Conservation (phyloP, 2,329 filamentous ascomycete genomes). For the Fusarium annulatum region DNA sequence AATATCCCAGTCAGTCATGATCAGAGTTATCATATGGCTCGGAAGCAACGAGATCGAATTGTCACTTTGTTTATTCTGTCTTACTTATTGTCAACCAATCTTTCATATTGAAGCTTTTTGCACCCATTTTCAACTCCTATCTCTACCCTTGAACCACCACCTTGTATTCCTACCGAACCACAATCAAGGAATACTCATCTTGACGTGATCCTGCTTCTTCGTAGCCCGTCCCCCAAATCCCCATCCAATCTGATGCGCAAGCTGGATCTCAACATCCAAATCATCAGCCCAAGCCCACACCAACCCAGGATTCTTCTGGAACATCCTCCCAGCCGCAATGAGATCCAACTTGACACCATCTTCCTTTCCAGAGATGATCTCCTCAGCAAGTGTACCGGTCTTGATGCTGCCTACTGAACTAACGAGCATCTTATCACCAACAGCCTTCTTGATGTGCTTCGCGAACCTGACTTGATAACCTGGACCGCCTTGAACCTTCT, state of each 20-base stretch:
- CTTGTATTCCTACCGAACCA: too few relatives aligned
- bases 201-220: conserved; percentile 26
- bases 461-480: conserved; percentile 80
- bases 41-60: too few relatives aligned
- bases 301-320: conserved; percentile 68
- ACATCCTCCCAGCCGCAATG: conserved; percentile 62
- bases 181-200: conserved; percentile 10
- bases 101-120: not conserved
- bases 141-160: fast-evolving
- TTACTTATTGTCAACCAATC: not conserved
- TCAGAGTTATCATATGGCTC: fast-evolving
- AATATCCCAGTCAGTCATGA: not conserved
- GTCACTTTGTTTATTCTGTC: not conserved
- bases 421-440: conserved; percentile 68
- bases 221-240: conserved; percentile 58
- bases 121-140: not conserved
- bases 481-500: conserved; percentile 68
- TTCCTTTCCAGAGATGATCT: conserved; percentile 53
- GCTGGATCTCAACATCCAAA: conserved; percentile 56
- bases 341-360: conserved; percentile 60
- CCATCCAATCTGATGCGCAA: conserved; percentile 67
- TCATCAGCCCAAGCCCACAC: conserved; percentile 68
- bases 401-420: conserved; percentile 63
- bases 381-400: conserved; percentile 57
- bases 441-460: conserved; percentile 74